Evolutionary conservation across 78 protist species (phyloP).

Genomic region (Neovahlkampfia damariscottae): DNA sequence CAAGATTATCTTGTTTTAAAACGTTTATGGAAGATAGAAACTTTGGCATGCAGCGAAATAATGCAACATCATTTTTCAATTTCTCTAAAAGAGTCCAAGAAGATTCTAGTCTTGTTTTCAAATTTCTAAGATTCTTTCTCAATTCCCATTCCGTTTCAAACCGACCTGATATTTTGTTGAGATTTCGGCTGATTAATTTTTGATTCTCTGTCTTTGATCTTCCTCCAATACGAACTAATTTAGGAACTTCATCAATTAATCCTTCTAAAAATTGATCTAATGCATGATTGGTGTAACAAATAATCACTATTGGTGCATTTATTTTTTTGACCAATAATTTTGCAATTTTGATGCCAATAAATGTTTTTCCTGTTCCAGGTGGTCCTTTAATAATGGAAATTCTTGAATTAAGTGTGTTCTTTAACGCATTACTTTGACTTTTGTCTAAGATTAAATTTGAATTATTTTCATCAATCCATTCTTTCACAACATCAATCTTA

Average conservation of each 20-base stretch:
- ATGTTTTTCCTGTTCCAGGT: conserved; percentile 81
- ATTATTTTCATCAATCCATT: neutral
- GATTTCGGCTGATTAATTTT: no score
- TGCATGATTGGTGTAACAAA: conserved; percentile 79
- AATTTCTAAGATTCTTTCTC: no score
- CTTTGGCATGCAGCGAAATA: no score
- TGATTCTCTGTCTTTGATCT: conserved; percentile 9
- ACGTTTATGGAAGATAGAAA: no score
- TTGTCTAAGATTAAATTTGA: neutral
- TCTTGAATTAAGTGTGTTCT: neutral
- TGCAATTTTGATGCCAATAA: conserved; percentile 34
- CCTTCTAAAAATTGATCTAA: conserved; percentile 67
- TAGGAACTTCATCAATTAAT: conserved; percentile 21
- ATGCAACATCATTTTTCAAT: no score
- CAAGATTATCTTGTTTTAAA: no score
- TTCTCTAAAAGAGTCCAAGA: no score
- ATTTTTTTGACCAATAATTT: conserved; percentile 11
- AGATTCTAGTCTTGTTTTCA: no score
- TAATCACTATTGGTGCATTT: conserved; percentile 22
- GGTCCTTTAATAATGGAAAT: conserved; percentile 68
- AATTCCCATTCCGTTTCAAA: no score
- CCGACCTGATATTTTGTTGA: no score
- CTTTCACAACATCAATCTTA: neutral
- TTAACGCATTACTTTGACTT: conserved; percentile 11
- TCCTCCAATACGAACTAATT: conserved; percentile 32